Conservation (phyloP, 805 yeast species). For the Torulaspora franciscae region DNA sequence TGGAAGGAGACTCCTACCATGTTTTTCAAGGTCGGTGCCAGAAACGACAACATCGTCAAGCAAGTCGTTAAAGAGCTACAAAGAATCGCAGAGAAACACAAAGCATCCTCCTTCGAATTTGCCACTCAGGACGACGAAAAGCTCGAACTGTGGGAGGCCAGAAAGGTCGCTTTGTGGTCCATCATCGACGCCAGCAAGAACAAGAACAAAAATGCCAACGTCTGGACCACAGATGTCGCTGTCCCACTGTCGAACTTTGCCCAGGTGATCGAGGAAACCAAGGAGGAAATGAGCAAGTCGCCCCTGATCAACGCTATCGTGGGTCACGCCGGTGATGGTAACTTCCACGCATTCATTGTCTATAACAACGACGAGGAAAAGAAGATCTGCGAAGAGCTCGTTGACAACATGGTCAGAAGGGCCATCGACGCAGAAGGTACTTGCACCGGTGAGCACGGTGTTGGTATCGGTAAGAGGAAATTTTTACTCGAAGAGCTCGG, state of each 20-base stretch:
- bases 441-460: slow-evolving; percentile 84
- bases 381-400: slow-evolving; percentile 44
- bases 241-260: slow-evolving; percentile 72
- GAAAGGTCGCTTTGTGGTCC: slow-evolving; percentile 66
- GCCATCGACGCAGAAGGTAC: slow-evolving; percentile 76
- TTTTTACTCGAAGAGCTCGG: slow-evolving; percentile 62
- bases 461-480: slow-evolving; percentile 72
- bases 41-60: slow-evolving; percentile 38
- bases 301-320: slow-evolving; percentile 55
- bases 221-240: slow-evolving; percentile 78
- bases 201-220: slow-evolving; percentile 44
- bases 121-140: slow-evolving; percentile 61
- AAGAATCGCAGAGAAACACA: slow-evolving; percentile 48
- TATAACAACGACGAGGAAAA: slow-evolving; percentile 50
- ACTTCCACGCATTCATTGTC: slow-evolving; percentile 64
- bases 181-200: slow-evolving; percentile 59
- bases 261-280: slow-evolving; percentile 55
- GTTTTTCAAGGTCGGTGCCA: slow-evolving; percentile 60
- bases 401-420: slow-evolving; percentile 56
- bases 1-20: slow-evolving; percentile 61
- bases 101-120: slow-evolving; percentile 54
- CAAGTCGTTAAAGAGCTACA: slow-evolving; percentile 46
- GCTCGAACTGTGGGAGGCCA: slow-evolving; percentile 66
- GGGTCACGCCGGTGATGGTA: slow-evolving; percentile 85
- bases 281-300: slow-evolving; percentile 50